Percentiles rank a stretch among this genome's conserved stretches.
phyloP scores from a whole-genome alignment of 2,329 filamentous ascomycete species.

The Aspergillus tanneri region DNA sequence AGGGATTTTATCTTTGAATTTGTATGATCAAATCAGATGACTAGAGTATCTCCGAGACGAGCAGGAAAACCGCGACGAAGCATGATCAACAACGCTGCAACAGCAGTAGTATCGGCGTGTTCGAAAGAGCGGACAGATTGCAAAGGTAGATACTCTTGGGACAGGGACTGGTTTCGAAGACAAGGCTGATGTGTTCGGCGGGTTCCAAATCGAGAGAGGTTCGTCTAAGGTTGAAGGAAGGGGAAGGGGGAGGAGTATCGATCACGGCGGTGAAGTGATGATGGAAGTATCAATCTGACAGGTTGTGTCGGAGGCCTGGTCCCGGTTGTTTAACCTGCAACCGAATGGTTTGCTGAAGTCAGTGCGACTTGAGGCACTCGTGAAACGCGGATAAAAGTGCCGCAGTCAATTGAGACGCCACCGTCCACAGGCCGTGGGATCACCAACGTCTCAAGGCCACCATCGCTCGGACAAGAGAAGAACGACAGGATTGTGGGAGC shows the following conservation, averaged over 20 bases:
- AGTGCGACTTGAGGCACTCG: slow-evolving; percentile 8
- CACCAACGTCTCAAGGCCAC: not conserved
- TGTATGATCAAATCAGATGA: slow-evolving; percentile 17
- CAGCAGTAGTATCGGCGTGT: slow-evolving; percentile 6
- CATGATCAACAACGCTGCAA: slow-evolving; percentile 22
- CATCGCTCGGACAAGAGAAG: not conserved
- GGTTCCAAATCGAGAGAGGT: slow-evolving; percentile 14
- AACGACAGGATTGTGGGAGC: not conserved
- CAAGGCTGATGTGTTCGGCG: slow-evolving; percentile 13
- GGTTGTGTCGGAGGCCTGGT: slow-evolving; percentile 14
- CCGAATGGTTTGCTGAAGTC: slow-evolving; percentile 6
- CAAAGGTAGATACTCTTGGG: not conserved
- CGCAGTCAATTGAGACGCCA: slow-evolving; percentile 16
- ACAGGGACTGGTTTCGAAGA: not conserved
- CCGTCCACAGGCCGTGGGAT: not conserved
- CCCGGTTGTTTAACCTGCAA: slow-evolving; percentile 5
- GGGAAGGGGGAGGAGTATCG: slow-evolving; percentile 10
- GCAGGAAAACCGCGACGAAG: slow-evolving; percentile 15
- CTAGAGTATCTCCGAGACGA: slow-evolving; percentile 13
- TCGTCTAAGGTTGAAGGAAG: slow-evolving; percentile 4
- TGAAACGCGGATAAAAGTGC: slow-evolving; percentile 20
- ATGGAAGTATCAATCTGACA: slow-evolving; percentile 19
- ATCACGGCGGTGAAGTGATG: not conserved
- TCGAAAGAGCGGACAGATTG: not conserved
- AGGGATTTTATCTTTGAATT: not conserved